These are phyloP conservation scores for Rhamnella rubrinervis DNA, from an alignment of 331 rosid genomes.

Conservation along the genomic window DNA sequence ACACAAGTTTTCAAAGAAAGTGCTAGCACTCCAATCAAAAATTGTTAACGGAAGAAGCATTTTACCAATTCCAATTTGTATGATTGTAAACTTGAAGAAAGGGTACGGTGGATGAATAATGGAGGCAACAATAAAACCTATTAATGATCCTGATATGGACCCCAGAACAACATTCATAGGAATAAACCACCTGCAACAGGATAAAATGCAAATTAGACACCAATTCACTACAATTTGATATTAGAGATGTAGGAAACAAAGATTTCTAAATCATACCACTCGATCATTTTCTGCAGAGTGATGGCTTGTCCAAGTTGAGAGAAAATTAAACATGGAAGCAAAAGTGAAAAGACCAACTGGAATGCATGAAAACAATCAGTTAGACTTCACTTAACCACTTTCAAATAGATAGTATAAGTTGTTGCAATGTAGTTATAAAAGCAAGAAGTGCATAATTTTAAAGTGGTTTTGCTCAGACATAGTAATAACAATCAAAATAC, in stretches of 20 bases:
- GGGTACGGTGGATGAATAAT: conserved; percentile 87
- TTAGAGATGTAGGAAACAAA: not conserved
- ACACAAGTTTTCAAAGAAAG: not conserved
- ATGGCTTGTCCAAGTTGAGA: conserved; percentile 91
- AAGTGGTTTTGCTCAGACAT: not conserved
- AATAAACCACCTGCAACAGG: conserved; percentile 88
- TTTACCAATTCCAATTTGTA: conserved; percentile 92
- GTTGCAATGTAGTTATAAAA: not conserved
- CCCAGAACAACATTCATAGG: conserved; percentile 77
- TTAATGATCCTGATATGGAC: conserved; percentile 68
- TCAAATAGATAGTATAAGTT: not conserved
- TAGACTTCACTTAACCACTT: not conserved
- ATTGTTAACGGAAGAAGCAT: conserved; percentile 9
- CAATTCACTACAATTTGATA: not conserved
- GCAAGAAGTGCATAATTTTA: not conserved
- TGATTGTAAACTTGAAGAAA: conserved; percentile 81
- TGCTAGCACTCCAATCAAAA: not conserved
- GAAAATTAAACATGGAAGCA: conserved; percentile 93
- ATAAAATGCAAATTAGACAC: not conserved
- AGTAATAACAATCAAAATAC: too few relatives aligned
- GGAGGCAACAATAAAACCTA: conserved; percentile 71
- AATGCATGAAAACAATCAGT: conserved; percentile 25
- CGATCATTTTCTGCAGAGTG: conserved; percentile 69
- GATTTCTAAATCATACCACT: conserved; percentile 53
- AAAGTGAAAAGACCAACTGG: conserved; percentile 89